Base-by-base conservation (phyloP, 768 basidiomycete genomes). In the Hygrophorus pudorinus region DNA sequence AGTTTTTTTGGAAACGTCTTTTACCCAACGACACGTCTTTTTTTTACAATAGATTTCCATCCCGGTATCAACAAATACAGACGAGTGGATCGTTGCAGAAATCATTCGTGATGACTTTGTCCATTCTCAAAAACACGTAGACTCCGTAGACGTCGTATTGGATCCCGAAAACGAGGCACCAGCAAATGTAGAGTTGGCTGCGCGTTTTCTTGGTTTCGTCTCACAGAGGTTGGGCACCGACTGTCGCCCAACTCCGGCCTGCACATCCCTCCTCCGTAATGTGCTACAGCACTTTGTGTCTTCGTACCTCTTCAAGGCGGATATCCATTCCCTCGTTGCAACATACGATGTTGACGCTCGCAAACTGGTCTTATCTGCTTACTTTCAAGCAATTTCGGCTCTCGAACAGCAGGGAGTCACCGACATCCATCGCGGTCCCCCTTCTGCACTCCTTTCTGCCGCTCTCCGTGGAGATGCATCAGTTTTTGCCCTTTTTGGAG, bases 81-180 rank as follows among this genome's bases (percentile, higher is more conserved):
- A 91, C 62, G 79, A 89, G 63, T 96, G 93, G 92, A 88, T 91
- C 58, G 76, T 80, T 43, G 91, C 92, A 41, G 91, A 94, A 66
- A 79, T 92, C 56, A 77, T 94, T 46, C 73, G 85, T 56, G 91
- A 96, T 56, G 87, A 92, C 48, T 97, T 94, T 60, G 64, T 72
- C 45, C 77, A 88, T 62, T 62, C 72, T 44, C 76, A 78, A 58
- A 69, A 69, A 27, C 72, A 70, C 60, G 51, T 73, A 61, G 75
- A 82, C 60, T 67, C 72, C 51, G 64, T 73, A 56, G 77, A 77
- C 58, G 68, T 66, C 44, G 66, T 72, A 42, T 62, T 61, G 20
- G 67, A 79, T 52, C 57, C 70, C 49, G 78, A 79, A 48, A 66
- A 73, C 49, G 62, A 70, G 48, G 65, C 64, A 49, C 80, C 89